Evolutionary conservation across 2,329 filamentous ascomycete species (phyloP).

Genomic region (Juglanconis oblonga): DNA sequence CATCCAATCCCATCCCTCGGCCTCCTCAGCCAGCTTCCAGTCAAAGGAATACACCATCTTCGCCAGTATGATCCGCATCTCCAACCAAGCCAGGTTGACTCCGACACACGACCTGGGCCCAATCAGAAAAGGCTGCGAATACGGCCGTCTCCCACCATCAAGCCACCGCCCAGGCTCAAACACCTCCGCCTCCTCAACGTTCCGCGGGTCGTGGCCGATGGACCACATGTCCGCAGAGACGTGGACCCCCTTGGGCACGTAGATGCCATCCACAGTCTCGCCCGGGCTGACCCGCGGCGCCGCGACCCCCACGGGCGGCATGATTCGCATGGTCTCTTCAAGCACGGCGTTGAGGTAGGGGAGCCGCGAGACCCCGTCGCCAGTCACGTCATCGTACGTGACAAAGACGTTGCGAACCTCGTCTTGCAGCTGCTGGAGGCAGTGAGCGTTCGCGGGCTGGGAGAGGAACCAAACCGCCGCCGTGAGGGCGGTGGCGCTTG

Average conservation of each 20-base stretch:
- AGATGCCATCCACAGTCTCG: conserved; percentile 24
- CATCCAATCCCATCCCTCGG: conserved; percentile 23
- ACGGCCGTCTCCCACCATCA: conserved; percentile 6
- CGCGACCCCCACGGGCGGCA: conserved; percentile 20
- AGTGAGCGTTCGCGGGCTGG: conserved; percentile 2
- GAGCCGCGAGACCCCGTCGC: conserved; percentile 4
- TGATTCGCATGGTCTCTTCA: conserved; percentile 9
- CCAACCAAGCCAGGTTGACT: conserved; percentile 25
- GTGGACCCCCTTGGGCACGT: conserved; percentile 22
- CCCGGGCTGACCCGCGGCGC: conserved; percentile 27
- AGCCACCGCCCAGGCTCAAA: conserved; percentile 28
- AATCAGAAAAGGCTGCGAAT: conserved; percentile 23
- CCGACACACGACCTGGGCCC: conserved; percentile 26
- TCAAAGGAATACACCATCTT: conserved; percentile 26
- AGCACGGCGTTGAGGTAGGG: conserved; percentile 11
- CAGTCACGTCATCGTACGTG: conserved; percentile 16
- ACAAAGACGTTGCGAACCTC: conserved; percentile 18
- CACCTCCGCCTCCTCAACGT: conserved; percentile 19
- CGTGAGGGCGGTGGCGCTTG: conserved; percentile 20
- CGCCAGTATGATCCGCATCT: conserved; percentile 26
- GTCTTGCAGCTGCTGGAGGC: conserved; percentile 8
- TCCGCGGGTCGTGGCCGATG: conserved; percentile 21
- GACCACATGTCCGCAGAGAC: conserved; percentile 24
- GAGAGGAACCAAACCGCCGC: conserved; percentile 15
- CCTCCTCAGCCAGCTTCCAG: conserved; percentile 14